Percentiles rank a stretch among this genome's conserved stretches.
Conservation (phyloP, 192 early-diverging fungal genomes). For the Coemansia interrupta region DNA sequence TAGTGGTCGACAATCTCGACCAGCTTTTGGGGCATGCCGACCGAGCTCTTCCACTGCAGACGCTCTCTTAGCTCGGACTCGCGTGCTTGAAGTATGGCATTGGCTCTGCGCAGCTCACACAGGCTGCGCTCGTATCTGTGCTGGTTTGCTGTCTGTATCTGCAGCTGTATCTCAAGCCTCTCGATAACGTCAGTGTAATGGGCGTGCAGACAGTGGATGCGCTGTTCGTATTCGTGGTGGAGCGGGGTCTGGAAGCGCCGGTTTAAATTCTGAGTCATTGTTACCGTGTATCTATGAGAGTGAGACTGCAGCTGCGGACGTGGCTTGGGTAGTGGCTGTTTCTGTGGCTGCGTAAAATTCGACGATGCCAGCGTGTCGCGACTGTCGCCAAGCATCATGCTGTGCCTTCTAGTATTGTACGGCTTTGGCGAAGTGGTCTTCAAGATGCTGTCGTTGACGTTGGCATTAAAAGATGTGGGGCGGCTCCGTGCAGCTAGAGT, state of each 20-base stretch:
- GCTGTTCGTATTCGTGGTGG: conserved; percentile 48
- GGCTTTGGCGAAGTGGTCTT: not conserved
- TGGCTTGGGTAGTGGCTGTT: conserved; percentile 3
- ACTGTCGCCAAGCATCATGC: conserved; percentile 17
- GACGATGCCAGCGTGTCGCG: conserved; percentile 8
- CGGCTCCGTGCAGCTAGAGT: conserved; percentile 18
- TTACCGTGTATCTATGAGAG: conserved; percentile 37
- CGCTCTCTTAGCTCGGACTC: conserved; percentile 28
- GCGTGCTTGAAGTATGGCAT: conserved; percentile 12
- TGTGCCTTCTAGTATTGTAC: conserved; percentile 1
- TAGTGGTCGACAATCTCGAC: conserved; percentile 41
- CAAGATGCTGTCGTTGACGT: not conserved
- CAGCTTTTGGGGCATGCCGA: conserved; percentile 23
- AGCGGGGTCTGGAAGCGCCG: conserved; percentile 41
- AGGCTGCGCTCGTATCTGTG: conserved; percentile 24
- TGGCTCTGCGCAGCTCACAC: conserved; percentile 23
- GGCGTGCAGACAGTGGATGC: conserved; percentile 49
- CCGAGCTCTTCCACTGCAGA: conserved; percentile 3
- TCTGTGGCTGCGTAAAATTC: conserved; percentile 1
- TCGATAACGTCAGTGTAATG: conserved; percentile 46
- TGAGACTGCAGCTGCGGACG: not conserved
- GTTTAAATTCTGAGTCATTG: conserved; percentile 43
- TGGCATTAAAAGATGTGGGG: conserved; percentile 10
- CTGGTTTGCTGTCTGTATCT: conserved; percentile 20
- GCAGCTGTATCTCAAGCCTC: conserved; percentile 33